Conservation (phyloP, 306 rosid species). For the Cajanus cajan region DNA sequence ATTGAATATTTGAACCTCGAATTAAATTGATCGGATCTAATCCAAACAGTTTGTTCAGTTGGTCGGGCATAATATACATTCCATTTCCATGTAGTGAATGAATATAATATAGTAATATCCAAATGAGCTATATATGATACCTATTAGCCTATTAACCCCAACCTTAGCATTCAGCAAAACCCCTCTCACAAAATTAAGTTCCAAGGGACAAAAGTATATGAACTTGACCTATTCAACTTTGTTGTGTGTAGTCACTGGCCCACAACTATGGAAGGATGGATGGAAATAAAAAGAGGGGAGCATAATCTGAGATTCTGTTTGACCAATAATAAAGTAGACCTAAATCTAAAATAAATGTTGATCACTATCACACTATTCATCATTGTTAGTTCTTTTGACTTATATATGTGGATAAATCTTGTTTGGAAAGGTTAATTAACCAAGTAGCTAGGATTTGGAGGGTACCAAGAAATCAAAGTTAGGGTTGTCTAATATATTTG, state of each 20-base stretch:
- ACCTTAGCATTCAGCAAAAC: not conserved
- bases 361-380: not conserved
- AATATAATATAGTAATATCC: not conserved
- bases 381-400: not conserved
- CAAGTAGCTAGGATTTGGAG: conserved; percentile 14
- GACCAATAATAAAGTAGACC: conserved; percentile 21
- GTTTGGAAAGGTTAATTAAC: not conserved
- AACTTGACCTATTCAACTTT: conserved; percentile 13
- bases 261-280: not conserved
- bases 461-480: not conserved
- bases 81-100: not conserved
- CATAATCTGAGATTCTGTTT: conserved; percentile 17
- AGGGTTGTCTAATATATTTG: not conserved
- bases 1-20: conserved; percentile 43
- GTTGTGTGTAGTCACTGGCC: not conserved
- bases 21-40: conserved; percentile 44
- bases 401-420: not conserved
- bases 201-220: conserved; percentile 9
- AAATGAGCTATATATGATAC: not conserved
- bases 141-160: conserved; percentile 10
- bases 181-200: conserved; percentile 24
- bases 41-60: conserved; percentile 50
- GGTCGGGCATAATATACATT: conserved; percentile 52
- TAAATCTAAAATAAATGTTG: not conserved
- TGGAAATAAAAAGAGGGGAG: not conserved